Percentiles rank a stretch among this genome's conserved stretches.
Evolutionary conservation across 169 alveolate genomes (phyloP).

Genomic region (Eimeria necatrix): DNA sequence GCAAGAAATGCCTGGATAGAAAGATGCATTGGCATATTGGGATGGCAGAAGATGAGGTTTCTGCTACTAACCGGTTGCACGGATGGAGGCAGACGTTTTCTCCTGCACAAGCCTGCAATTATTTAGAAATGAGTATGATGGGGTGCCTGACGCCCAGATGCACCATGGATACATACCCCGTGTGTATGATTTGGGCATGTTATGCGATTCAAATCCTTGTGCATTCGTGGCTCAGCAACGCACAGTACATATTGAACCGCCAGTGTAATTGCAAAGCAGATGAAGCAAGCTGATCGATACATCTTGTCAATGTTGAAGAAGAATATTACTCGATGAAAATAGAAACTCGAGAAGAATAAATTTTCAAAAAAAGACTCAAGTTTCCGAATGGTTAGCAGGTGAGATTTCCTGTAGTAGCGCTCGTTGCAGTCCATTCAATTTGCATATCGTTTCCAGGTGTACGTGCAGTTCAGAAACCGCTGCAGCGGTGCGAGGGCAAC

Average conservation of each 20-base stretch:
- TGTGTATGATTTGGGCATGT: constrained; percentile 42
- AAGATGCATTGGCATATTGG: not conserved
- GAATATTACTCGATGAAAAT: not conserved
- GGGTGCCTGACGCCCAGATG: not conserved
- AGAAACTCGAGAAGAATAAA: not conserved
- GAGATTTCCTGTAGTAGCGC: not conserved
- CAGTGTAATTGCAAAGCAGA: not conserved
- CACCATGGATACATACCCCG: not conserved
- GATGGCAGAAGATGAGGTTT: not conserved
- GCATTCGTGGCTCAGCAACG: constrained; percentile 22
- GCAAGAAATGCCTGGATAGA: constrained; percentile 35
- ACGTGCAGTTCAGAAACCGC: constrained; percentile 27
- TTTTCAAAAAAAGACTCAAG: not conserved
- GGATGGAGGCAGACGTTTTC: constrained; percentile 68
- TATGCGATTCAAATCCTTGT: constrained; percentile 34
- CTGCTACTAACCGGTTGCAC: constrained; percentile 45
- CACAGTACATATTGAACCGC: constrained; percentile 21
- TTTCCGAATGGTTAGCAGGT: not conserved
- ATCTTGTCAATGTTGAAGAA: not conserved
- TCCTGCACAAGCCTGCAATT: constrained; percentile 57
- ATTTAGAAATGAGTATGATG: not conserved
- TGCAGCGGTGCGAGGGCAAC: not conserved
- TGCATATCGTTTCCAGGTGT: not conserved
- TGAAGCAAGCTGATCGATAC: not conserved
- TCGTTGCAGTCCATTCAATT: not conserved